Evolutionary conservation across 2,329 filamentous ascomycete genomes (phyloP), one percentile per base, ranked within the genome.

Genomic region (Apiospora saccharicola): DNA sequence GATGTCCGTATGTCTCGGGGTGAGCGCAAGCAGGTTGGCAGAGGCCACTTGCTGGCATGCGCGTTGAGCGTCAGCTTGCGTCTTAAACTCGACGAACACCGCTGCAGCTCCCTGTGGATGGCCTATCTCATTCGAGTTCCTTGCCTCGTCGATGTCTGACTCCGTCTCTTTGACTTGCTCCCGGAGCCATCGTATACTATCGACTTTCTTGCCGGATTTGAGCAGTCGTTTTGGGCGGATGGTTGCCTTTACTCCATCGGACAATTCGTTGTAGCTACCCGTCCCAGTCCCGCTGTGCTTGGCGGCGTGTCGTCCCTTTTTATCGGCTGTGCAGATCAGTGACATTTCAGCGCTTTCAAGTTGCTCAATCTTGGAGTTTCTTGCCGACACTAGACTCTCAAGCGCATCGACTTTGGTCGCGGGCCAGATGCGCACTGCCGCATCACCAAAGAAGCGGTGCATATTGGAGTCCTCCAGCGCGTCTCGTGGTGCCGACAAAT

Each of bases 31-130:
- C 10, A 75, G 44, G 43, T 77, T 75, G 37, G 78, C 75, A 51
- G 77, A 77, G 5, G 72, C 71, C 43, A 79, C 74, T 68, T 81
- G 74, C 82, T 98, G 95, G 82, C 89, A 97, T 34, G 96, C 95
- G 72, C 88, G 86, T 81, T 99, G 96, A 12, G 96, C 96, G 73
- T 94, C 93, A 34, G 91, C 89, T 80, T 97, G 94, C 4, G 89
- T 91, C 75, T 90, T 88, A 79, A 98, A 99, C 79, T 98, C 95
- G 75, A 99, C 93, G 78, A 99, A 98, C n/a, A 96, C 92, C 3
- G 95, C 92, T 92, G 85, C 75, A 88, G 87, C 70, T 64, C 77
- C 77, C 43, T 77, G 73, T 22, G 76, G 75, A 7, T 76, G 73
- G 4, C 73, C 72, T 19, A 75, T 73, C 1, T 74, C 73, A 67